Percentiles rank a stretch among this genome's conserved stretches.
These are phyloP conservation scores for Sporisorium sorghi DNA, from an alignment of 1,284 basidiomycete species.

Conservation along the genomic window DNA sequence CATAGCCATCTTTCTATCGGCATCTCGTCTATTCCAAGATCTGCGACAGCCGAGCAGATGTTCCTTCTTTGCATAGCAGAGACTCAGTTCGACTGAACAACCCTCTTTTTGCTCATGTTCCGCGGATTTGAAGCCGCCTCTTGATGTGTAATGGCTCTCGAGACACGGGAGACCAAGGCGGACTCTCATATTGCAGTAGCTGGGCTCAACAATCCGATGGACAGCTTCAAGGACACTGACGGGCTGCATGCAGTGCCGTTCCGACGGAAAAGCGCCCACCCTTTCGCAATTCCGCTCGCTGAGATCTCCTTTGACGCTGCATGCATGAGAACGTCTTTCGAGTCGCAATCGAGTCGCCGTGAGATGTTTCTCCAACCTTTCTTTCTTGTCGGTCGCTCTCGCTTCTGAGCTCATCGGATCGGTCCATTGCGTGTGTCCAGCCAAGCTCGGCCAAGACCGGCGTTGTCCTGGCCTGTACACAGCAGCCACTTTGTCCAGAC, in stretches of 20 bases:
- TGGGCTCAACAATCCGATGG: not conserved
- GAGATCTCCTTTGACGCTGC: conserved; percentile 5
- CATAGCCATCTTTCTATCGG: not conserved
- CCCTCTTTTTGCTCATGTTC: not conserved
- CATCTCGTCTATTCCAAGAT: conserved; percentile 10
- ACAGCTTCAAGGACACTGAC: not conserved
- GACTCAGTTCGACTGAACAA: conserved; percentile 18
- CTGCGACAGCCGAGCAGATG: not conserved
- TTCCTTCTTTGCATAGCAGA: conserved; percentile 2
- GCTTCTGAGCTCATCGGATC: conserved; percentile 14
- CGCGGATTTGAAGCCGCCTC: not conserved
- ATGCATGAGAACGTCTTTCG: conserved; percentile 12
- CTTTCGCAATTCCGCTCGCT: conserved; percentile 3
- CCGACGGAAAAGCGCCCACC: not conserved
- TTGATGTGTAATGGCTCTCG: not conserved
- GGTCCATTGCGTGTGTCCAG: not conserved
- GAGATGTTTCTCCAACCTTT: conserved; percentile 38
- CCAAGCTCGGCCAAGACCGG: conserved; percentile 7
- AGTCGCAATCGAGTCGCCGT: conserved; percentile 40
- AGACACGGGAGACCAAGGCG: not conserved
- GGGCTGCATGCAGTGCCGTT: conserved; percentile 4
- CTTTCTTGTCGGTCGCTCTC: conserved; percentile 9
- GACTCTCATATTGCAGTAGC: not conserved
- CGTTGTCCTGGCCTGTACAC: not conserved
- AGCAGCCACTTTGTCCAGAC: not conserved